Evolutionary conservation across 2,329 filamentous ascomycete species (phyloP).

Genomic region (Massarina eburnea): DNA sequence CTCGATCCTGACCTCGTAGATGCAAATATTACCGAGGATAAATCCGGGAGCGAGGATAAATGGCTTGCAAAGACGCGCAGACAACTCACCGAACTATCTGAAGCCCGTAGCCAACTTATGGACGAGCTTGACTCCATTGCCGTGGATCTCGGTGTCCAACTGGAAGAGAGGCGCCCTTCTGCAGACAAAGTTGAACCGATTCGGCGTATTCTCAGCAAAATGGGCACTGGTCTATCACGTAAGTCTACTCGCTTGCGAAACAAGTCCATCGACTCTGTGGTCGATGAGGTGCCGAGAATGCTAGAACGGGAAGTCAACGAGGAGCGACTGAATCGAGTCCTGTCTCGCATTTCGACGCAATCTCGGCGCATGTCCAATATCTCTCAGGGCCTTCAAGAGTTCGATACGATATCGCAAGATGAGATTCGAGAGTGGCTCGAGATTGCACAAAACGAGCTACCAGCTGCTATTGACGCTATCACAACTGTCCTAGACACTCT

Average conservation of each 20-base stretch:
- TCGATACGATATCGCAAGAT: slow-evolving; percentile 12
- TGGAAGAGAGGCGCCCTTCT: slow-evolving; percentile 10
- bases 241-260: slow-evolving; percentile 15
- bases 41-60: slow-evolving; percentile 13
- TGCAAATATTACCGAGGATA: slow-evolving; percentile 9
- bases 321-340: slow-evolving; percentile 13
- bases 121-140: slow-evolving; percentile 33
- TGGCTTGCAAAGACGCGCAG: slow-evolving; percentile 23
- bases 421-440: slow-evolving; percentile 23
- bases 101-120: slow-evolving; percentile 23
- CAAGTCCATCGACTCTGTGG: slow-evolving; percentile 20
- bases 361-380: slow-evolving; percentile 14
- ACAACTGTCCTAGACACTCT: slow-evolving; percentile 10
- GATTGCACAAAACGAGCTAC: slow-evolving; percentile 16
- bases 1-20: slow-evolving; percentile 1
- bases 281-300: slow-evolving; percentile 17
- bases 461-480: slow-evolving; percentile 18
- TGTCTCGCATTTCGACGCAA: slow-evolving; percentile 14
- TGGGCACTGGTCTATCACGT: slow-evolving; percentile 9
- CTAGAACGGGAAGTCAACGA: slow-evolving; percentile 15
- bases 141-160: slow-evolving; percentile 28
- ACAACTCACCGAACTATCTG: slow-evolving; percentile 22
- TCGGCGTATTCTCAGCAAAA: slow-evolving; percentile 13
- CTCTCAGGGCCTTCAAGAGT: slow-evolving; percentile 10
- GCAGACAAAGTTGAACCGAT: slow-evolving; percentile 8